Evolutionary conservation across 768 basidiomycete species (phyloP).

Genomic region (Kwoniella europaea): DNA sequence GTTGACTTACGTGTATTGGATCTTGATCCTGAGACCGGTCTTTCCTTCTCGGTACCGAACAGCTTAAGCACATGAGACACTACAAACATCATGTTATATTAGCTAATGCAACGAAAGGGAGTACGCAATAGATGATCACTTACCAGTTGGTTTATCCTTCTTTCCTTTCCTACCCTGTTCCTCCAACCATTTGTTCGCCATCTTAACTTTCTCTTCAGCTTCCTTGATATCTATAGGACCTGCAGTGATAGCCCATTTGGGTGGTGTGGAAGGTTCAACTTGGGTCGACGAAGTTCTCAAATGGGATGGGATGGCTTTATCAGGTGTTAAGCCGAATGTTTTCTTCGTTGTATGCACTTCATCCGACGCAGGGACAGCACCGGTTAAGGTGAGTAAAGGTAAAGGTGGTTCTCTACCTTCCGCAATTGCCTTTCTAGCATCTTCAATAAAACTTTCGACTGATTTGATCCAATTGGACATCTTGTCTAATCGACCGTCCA

Average conservation of each 20-base stretch:
- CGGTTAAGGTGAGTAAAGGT: constrained; percentile 32
- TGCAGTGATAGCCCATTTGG: constrained; percentile 45
- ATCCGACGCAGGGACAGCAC: background rate
- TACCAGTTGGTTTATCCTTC: constrained; percentile 49
- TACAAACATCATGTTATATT: constrained; percentile 11
- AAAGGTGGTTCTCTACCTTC: constrained; percentile 51
- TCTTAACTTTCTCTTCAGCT: constrained; percentile 37
- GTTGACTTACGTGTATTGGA: constrained; percentile 37
- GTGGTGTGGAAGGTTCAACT: constrained; percentile 54
- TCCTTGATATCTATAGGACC: constrained; percentile 21
- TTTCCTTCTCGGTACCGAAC: constrained; percentile 41
- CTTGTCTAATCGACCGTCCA: constrained; percentile 40
- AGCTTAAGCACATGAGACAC: constrained; percentile 50
- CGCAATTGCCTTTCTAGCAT: constrained; percentile 50
- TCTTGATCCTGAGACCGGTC: constrained; percentile 25
- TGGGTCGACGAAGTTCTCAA: constrained; percentile 41
- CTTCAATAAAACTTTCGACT: constrained; percentile 52
- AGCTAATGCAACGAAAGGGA: background rate
- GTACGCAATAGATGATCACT: constrained; percentile 2
- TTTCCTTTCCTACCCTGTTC: constrained; percentile 28
- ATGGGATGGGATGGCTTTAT: constrained; percentile 40
- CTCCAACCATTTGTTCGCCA: constrained; percentile 36
- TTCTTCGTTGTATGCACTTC: constrained; percentile 3
- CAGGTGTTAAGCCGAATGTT: constrained; percentile 40
- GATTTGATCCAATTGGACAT: constrained; percentile 46